Base-by-base conservation (phyloP, 768 basidiomycete genomes). In the Fibroporia radiculosa region DNA sequence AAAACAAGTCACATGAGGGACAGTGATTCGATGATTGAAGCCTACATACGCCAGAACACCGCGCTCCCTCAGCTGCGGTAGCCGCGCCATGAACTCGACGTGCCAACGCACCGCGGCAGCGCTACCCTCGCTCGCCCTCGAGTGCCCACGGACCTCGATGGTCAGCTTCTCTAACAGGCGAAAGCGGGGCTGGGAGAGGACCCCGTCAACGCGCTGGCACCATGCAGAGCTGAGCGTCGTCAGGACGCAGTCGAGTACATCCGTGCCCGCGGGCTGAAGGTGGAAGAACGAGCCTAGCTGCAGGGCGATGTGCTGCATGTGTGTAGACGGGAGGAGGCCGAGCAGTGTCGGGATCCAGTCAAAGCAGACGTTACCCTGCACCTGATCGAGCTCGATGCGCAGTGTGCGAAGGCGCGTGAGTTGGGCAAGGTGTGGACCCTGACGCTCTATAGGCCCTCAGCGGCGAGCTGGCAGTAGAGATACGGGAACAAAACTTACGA, bases 21-120 rank as follows among this genome's bases (percentile, higher is more conserved):
- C n/a, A 8, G 29, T 8, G 10, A 31, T 49, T 62, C 66, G 38
- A 74, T 71, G 57, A 76, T 74, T 57, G 66, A 60, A 20, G 40
- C 10, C 11, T n/a, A 31, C 29, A 31, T 31, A 31, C 36, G 36
- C n/a, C 29, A 31, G n/a, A 10, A 31, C 10, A n/a, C 29, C 29
- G 29, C 29, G 29, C 10, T 31, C 29, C 29, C 29, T 8, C 29
- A 31, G 29, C n/a, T 31, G 8, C 8, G 29, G 29, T 8, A 31
- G n/a, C 29, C 29, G 8, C 8, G 8, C 29, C 29, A 31, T 31
- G 29, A 31, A 31, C 29, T n/a, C n/a, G 8, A n/a, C 8, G 8
- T n/a, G 29, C 29, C 29, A 31, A 8, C n/a, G 29, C 29, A 8
- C 29, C 8, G 29, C 29, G 29, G 8, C 10, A n/a, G 29, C 29